Conservation (phyloP, 352 stramenopile species). For the Phytophthora megakarya region DNA sequence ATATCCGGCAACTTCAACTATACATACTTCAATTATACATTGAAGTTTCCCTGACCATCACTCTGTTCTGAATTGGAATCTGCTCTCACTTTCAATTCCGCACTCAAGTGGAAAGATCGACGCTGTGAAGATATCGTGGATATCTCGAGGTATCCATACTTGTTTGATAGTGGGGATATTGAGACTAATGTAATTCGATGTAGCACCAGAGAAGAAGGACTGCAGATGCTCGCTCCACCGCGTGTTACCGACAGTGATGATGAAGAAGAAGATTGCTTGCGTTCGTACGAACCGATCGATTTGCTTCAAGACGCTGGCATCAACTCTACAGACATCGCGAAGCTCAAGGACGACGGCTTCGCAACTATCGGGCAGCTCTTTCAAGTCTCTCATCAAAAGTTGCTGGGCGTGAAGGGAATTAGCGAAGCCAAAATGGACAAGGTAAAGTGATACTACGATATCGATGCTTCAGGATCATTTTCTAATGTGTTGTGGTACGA, state of each 20-base stretch:
- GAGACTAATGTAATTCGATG: constrained; percentile 7
- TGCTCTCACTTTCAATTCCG: constrained; percentile 16
- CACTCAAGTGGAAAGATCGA: constrained; percentile 1
- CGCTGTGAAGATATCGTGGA: constrained; percentile 5
- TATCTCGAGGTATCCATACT: constrained; percentile 18
- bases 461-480: neutral
- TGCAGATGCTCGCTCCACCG: constrained; percentile 34
- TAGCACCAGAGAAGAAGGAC: constrained; percentile 22
- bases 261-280: constrained; percentile 58
- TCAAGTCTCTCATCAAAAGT: constrained; percentile 66
- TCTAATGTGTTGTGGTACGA: constrained; percentile 3
- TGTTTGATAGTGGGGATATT: neutral
- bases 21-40: constrained; percentile 14
- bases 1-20: constrained; percentile 26
- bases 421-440: constrained; percentile 90
- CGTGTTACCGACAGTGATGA: constrained; percentile 49
- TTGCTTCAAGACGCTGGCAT: constrained; percentile 77
- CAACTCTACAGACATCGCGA: constrained; percentile 75
- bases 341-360: constrained; percentile 81
- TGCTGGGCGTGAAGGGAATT: constrained; percentile 87
- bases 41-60: constrained; percentile 46
- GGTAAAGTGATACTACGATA: constrained; percentile 26
- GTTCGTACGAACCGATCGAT: constrained; percentile 78
- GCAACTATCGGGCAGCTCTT: constrained; percentile 83
- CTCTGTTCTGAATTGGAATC: constrained; percentile 13